Conservation (phyloP, 106 monocot species). For the Gastrodia elata region DNA sequence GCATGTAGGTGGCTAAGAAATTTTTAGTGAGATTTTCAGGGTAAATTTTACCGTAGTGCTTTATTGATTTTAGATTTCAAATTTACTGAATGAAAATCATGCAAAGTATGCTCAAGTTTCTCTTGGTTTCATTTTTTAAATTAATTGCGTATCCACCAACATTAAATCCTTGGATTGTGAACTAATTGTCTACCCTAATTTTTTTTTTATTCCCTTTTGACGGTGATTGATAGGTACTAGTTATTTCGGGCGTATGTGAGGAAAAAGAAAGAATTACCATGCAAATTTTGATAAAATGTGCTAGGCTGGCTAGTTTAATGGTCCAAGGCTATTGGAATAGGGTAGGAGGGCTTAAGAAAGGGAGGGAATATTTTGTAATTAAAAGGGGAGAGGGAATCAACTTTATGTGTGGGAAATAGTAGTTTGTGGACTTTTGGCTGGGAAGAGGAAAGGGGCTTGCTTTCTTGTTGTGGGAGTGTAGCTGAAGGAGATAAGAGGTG, state of each 20-base stretch:
- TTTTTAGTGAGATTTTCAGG: background rate
- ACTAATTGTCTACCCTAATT: background rate
- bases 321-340: too few relatives aligned
- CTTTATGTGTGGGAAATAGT: too few relatives aligned
- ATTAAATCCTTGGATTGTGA: background rate
- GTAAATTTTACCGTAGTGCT: background rate
- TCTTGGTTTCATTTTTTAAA: background rate
- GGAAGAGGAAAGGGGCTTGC: too few relatives aligned
- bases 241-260: background rate
- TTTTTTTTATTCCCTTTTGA: background rate
- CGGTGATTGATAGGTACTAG: background rate
- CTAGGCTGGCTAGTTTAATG: too few relatives aligned
- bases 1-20: background rate
- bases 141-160: background rate
- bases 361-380: too few relatives aligned
- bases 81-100: constrained; percentile 1
- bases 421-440: too few relatives aligned
- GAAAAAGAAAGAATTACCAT: background rate
- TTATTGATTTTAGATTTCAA: background rate
- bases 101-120: background rate
- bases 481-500: too few relatives aligned
- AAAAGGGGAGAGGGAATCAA: too few relatives aligned
- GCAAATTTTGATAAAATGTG: too few relatives aligned
- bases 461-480: too few relatives aligned
- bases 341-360: too few relatives aligned